Conservation (phyloP, 2,329 filamentous ascomycete species). For the Verticillium dahliae region DNA sequence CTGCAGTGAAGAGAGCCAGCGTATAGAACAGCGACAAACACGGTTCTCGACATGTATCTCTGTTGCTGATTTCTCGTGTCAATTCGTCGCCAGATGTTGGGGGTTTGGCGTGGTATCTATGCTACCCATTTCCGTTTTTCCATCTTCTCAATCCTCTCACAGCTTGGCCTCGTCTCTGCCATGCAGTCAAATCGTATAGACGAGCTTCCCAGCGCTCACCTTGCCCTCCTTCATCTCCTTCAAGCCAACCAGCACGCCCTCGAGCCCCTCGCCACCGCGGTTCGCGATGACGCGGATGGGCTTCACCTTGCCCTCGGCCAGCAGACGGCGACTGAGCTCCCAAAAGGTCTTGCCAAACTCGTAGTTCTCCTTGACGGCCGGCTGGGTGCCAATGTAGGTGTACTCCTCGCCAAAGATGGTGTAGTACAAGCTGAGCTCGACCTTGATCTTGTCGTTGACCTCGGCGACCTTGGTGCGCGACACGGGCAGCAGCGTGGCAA, state of each 20-base stretch:
- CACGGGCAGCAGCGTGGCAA: slow-evolving; percentile 31
- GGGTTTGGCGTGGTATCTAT: no score
- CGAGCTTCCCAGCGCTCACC: slow-evolving; percentile 34
- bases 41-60: no score
- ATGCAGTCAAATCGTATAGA: slow-evolving; percentile 24
- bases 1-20: no score
- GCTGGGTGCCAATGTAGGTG: slow-evolving; percentile 8
- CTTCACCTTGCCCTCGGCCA: slow-evolving; percentile 28
- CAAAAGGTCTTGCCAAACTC: slow-evolving; percentile 26
- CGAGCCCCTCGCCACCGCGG: slow-evolving; percentile 20
- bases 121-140: no score
- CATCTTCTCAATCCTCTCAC: not conserved
- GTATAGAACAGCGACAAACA: no score
- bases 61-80: no score
- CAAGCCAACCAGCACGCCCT: slow-evolving; percentile 24
- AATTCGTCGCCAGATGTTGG: no score
- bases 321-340: slow-evolving; percentile 20
- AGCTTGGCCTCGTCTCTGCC: not conserved
- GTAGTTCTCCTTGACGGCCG: slow-evolving; percentile 16
- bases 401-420: slow-evolving; percentile 27
- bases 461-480: slow-evolving; percentile 29
- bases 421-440: slow-evolving; percentile 26
- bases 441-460: slow-evolving; percentile 29
- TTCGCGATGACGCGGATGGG: slow-evolving; percentile 20
- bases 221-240: slow-evolving; percentile 22